Evolutionary conservation across 2,329 filamentous ascomycete species (phyloP).

Genomic region (Didymella keratinophila): DNA sequence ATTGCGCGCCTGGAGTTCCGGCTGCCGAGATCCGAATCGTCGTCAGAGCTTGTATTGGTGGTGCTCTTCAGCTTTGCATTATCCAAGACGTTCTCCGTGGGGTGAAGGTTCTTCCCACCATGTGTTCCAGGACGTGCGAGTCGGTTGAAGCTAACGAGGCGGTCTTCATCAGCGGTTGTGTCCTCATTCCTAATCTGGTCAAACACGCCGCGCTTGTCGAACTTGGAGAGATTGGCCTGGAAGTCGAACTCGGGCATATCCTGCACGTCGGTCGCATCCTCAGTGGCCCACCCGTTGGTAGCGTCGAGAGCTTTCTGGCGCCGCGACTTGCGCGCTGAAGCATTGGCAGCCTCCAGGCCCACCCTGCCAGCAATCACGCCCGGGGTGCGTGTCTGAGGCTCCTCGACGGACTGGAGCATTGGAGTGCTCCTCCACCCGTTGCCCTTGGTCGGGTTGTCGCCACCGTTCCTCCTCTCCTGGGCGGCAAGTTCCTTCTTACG

Average conservation of each 20-base stretch:
- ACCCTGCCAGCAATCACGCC: constrained; percentile 51
- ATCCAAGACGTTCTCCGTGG: constrained; percentile 89
- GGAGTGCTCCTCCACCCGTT: constrained; percentile 75
- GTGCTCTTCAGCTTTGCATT: constrained; percentile 49
- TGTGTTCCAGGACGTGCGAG: constrained; percentile 59
- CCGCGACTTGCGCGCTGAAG: constrained; percentile 53
- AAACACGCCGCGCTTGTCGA: constrained; percentile 92
- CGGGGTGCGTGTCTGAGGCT: constrained; percentile 46
- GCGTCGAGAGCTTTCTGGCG: constrained; percentile 61
- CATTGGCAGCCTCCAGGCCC: constrained; percentile 47
- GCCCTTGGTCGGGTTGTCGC: constrained; percentile 55
- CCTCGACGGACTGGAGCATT: constrained; percentile 67
- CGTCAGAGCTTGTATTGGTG: constrained; percentile 45
- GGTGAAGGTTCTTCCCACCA: constrained; percentile 86
- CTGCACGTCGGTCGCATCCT: constrained; percentile 93
- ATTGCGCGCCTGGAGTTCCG: constrained; percentile 50
- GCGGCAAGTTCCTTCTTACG: constrained; percentile 56
- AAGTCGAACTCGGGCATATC: constrained; percentile 97
- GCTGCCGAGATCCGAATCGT: constrained; percentile 51
- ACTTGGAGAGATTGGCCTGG: constrained; percentile 85
- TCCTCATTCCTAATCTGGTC: constrained; percentile 91
- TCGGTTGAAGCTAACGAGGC: constrained; percentile 90
- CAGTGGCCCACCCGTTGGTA: constrained; percentile 90
- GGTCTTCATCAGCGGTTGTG: constrained; percentile 84
- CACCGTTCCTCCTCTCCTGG: constrained; percentile 49